These are phyloP conservation scores for Sicyos edulis DNA, from an alignment of 306 rosid species.

Conservation along the genomic window DNA sequence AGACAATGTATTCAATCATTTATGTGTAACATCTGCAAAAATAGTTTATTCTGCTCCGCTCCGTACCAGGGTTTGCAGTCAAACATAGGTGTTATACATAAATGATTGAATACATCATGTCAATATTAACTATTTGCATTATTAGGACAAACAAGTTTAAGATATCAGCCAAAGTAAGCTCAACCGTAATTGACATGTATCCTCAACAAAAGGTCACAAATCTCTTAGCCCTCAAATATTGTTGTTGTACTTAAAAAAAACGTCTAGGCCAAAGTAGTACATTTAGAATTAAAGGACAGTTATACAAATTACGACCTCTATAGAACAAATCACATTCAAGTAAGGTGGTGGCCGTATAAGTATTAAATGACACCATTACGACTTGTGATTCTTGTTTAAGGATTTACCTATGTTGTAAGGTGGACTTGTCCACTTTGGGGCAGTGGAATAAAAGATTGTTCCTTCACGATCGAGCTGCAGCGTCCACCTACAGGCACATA, in stretches of 20 bases:
- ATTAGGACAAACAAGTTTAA: not conserved
- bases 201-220: too few relatives aligned
- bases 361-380: not conserved
- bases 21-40: too few relatives aligned
- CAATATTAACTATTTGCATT: not conserved
- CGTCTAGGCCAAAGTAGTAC: not conserved
- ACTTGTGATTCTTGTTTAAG: conserved; percentile 2
- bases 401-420: conserved; percentile 39
- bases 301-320: too few relatives aligned
- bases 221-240: too few relatives aligned
- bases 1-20: too few relatives aligned
- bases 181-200: too few relatives aligned
- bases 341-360: not conserved
- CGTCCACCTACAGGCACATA: conserved; percentile 57
- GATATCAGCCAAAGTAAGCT: not conserved
- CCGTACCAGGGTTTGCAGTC: not conserved
- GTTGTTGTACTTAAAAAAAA: too few relatives aligned
- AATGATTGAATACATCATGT: not conserved
- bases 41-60: not conserved
- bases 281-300: too few relatives aligned
- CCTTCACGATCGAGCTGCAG: conserved; percentile 91
- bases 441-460: conserved; percentile 73
- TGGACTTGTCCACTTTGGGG: conserved; percentile 70
- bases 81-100: not conserved
- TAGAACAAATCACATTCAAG: not conserved